Conservation (phyloP, 169 alveolate genomes). For the Toxoplasma gondii region DNA sequence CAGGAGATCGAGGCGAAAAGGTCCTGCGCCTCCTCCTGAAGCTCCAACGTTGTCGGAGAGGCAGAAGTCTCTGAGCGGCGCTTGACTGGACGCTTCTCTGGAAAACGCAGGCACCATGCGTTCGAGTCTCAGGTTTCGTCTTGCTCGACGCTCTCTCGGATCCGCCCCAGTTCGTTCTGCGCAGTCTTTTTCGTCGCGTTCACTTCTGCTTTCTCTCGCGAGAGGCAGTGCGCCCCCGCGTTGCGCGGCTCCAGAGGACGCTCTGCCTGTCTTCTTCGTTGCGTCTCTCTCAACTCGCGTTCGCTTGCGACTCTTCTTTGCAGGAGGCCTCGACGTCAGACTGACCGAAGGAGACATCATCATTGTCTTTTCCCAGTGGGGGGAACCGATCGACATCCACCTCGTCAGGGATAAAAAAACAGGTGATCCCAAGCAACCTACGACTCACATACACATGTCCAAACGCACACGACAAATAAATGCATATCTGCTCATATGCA, state of each 20-base stretch:
- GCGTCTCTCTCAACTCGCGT: not conserved
- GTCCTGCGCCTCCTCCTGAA: no score
- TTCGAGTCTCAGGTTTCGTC: no score
- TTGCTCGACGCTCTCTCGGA: no score
- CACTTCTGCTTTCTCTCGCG: no score
- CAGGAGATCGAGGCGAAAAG: no score
- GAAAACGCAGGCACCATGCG: no score
- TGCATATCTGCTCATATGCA: not conserved
- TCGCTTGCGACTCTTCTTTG: slow-evolving; percentile 64
- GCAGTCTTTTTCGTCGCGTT: no score
- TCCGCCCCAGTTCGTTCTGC: no score
- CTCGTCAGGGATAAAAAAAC: slow-evolving; percentile 94
- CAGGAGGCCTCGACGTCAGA: slow-evolving; percentile 90
- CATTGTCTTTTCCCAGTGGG: slow-evolving; percentile 97
- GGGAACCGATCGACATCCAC: slow-evolving; percentile 96
- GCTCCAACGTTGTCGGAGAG: no score
- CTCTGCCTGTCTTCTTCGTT: not conserved
- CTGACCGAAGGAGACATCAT: slow-evolving; percentile 98
- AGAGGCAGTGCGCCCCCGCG: no score
- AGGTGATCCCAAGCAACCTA: slow-evolving; percentile 78
- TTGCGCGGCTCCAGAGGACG: not conserved
- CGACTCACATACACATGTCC: not conserved
- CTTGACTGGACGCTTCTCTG: no score
- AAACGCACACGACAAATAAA: not conserved
- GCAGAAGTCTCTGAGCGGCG: no score